Conservation (phyloP, 2,329 filamentous ascomycete genomes). For the Immersiporthe knoxdaviesiana region DNA sequence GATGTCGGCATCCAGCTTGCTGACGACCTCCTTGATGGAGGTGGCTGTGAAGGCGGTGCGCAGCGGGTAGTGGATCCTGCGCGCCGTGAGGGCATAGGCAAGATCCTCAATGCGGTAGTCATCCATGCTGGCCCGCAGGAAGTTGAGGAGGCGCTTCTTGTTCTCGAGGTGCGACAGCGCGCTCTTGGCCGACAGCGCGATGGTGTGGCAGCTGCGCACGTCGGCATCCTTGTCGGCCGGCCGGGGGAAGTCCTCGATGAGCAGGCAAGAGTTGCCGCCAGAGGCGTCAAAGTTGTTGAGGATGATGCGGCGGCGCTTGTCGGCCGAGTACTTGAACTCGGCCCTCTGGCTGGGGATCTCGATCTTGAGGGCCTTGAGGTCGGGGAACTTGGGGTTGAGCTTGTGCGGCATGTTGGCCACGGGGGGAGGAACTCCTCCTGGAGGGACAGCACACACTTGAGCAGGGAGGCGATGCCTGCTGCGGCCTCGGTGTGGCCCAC, state of each 20-base stretch:
- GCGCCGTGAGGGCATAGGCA: constrained; percentile 67
- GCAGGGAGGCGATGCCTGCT: constrained; percentile 55
- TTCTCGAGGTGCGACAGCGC: constrained; percentile 56
- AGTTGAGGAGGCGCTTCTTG: constrained; percentile 49
- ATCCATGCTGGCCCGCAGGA: constrained; percentile 47
- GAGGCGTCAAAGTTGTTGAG: constrained; percentile 69
- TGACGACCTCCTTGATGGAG: constrained; percentile 42
- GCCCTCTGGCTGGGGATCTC: constrained; percentile 54
- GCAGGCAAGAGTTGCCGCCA: constrained; percentile 65
- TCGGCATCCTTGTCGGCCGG: constrained; percentile 42
- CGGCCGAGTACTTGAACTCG: constrained; percentile 46
- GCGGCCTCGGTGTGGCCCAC: constrained; percentile 61
- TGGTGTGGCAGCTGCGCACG: constrained; percentile 52
- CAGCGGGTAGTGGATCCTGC: constrained; percentile 57
- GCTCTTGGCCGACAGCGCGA: constrained; percentile 55
- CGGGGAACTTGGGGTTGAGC: constrained; percentile 59
- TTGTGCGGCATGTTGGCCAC: constrained; percentile 64
- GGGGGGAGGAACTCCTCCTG: constrained; percentile 60
- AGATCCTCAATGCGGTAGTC: constrained; percentile 53
- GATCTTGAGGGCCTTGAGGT: constrained; percentile 53
- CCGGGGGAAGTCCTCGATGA: constrained; percentile 59
- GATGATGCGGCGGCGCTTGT: constrained; percentile 45
- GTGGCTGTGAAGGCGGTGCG: constrained; percentile 48
- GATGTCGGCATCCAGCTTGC: constrained; percentile 37
- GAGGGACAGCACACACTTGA: constrained; percentile 63